A percentile compares a stretch with the other conserved stretches of the same genome.
These are phyloP conservation scores for Flaveria bidentis DNA, from an alignment of 129 eudicot genomes.

Conservation along the genomic window DNA sequence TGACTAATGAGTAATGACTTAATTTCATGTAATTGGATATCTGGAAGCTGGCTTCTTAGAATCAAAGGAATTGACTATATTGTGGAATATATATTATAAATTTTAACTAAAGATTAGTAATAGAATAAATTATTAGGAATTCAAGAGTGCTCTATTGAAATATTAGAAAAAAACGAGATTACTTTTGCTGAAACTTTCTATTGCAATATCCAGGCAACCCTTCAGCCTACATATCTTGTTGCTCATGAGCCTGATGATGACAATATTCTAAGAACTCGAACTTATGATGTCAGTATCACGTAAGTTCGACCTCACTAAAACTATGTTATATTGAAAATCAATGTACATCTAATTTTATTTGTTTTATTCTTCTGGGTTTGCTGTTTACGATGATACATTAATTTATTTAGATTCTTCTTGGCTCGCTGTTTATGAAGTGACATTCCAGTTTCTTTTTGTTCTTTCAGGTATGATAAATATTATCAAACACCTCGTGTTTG, in stretches of 20 bases:
- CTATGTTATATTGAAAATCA: neutral
- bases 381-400: neutral
- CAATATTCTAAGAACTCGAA: slow-evolving; percentile 82
- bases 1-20: neutral
- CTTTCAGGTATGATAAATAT: slow-evolving; percentile 88
- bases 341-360: neutral
- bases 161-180: neutral
- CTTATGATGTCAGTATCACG: slow-evolving; percentile 99
- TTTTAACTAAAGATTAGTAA: neutral
- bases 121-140: slow-evolving; percentile 2
- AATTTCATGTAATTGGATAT: neutral
- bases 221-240: slow-evolving; percentile 76
- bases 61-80: neutral
- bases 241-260: slow-evolving; percentile 99
- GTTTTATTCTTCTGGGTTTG: neutral
- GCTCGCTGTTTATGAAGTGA: slow-evolving; percentile 17
- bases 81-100: neutral
- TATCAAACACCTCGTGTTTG: slow-evolving; percentile 99
- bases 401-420: neutral
- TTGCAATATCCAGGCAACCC: slow-evolving; percentile 70
- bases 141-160: neutral
- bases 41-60: neutral
- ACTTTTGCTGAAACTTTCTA: neutral
- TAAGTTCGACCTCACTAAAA: slow-evolving; percentile 40
- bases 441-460: slow-evolving; percentile 4